Evolutionary conservation across 179 eudicot species (phyloP).

Genomic region (Beta lomatogona): DNA sequence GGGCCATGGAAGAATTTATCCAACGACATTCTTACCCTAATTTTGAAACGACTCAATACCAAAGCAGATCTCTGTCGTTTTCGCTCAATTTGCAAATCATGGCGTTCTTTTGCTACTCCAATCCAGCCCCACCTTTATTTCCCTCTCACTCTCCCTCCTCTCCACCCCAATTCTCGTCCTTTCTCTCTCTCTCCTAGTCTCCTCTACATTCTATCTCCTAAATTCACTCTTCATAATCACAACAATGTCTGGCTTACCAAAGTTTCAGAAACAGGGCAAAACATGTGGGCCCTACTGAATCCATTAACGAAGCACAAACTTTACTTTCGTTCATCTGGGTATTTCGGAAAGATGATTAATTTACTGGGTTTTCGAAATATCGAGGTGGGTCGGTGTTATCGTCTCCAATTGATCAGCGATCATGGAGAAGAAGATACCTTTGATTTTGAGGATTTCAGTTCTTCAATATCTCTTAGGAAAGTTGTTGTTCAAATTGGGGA

Average conservation of each 20-base stretch:
- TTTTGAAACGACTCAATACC: constrained; percentile 23
- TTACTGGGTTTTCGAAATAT: constrained; percentile 21
- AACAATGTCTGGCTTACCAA: constrained; percentile 22
- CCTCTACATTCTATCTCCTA: constrained; percentile 21
- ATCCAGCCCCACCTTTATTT: constrained; percentile 12
- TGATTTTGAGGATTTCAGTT: constrained; percentile 25
- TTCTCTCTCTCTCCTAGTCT: constrained; percentile 25
- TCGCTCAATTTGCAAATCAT: constrained; percentile 33
- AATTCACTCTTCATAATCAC: background rate
- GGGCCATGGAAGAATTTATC: constrained; percentile 25
- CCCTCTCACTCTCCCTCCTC: constrained; percentile 30
- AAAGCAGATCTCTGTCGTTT: constrained; percentile 29
- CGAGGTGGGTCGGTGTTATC: constrained; percentile 33
- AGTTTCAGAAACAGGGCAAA: constrained; percentile 26
- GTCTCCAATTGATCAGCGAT: constrained; percentile 1
- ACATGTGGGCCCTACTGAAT: constrained; percentile 25
- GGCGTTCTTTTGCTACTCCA: constrained; percentile 30
- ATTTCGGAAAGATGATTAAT: background rate
- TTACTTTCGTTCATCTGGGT: constrained; percentile 2
- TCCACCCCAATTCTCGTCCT: background rate
- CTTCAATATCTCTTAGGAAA: constrained; percentile 15
- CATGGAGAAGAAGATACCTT: background rate
- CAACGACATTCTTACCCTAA: constrained; percentile 21
- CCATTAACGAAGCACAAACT: constrained; percentile 25
- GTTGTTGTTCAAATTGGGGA: constrained; percentile 20